A percentile compares a stretch with the other conserved stretches of the same genome.
Evolutionary conservation across 1,139 yeast species (phyloP).

Genomic region (Torulaspora globosa): DNA sequence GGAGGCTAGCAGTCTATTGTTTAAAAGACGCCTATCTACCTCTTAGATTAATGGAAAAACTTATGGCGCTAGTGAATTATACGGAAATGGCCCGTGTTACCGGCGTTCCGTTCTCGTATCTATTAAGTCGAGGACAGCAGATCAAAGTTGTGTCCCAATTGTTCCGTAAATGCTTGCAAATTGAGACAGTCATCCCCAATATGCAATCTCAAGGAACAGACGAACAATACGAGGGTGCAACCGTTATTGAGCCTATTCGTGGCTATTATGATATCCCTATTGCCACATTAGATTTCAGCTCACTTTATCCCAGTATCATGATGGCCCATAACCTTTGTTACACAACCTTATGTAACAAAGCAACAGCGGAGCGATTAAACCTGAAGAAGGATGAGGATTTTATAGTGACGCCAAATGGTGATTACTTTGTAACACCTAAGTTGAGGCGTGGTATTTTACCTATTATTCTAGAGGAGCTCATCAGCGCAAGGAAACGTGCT

Average conservation of each 20-base stretch:
- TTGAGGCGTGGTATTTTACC: slow-evolving; percentile 85
- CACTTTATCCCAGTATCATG: slow-evolving; percentile 97
- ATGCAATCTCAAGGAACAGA: slow-evolving; percentile 74
- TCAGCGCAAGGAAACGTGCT: slow-evolving; percentile 90
- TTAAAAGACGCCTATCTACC: slow-evolving; percentile 95
- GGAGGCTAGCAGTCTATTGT: slow-evolving; percentile 95
- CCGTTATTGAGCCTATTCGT: slow-evolving; percentile 92
- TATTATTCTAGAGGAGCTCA: slow-evolving; percentile 80
- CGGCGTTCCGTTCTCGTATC: slow-evolving; percentile 92
- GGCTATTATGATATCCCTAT: slow-evolving; percentile 97
- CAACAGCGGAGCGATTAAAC: slow-evolving; percentile 60
- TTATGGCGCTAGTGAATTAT: slow-evolving; percentile 94
- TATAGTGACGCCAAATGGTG: slow-evolving; percentile 86
- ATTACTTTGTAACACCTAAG: slow-evolving; percentile 72
- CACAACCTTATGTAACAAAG: slow-evolving; percentile 73
- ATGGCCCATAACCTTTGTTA: slow-evolving; percentile 98
- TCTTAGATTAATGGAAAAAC: slow-evolving; percentile 75
- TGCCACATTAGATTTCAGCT: slow-evolving; percentile 95
- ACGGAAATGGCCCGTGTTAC: slow-evolving; percentile 99
- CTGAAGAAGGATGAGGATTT: slow-evolving; percentile 73
- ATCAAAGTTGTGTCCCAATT: slow-evolving; percentile 94
- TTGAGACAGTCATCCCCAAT: slow-evolving; percentile 86
- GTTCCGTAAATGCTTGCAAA: slow-evolving; percentile 83
- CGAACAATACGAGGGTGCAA: slow-evolving; percentile 98
- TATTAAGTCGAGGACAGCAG: slow-evolving; percentile 91